Percentiles rank a stretch among this genome's conserved stretches.
Conservation (phyloP, 176 grass and related monocot genomes). For the Lolium rigidum region DNA sequence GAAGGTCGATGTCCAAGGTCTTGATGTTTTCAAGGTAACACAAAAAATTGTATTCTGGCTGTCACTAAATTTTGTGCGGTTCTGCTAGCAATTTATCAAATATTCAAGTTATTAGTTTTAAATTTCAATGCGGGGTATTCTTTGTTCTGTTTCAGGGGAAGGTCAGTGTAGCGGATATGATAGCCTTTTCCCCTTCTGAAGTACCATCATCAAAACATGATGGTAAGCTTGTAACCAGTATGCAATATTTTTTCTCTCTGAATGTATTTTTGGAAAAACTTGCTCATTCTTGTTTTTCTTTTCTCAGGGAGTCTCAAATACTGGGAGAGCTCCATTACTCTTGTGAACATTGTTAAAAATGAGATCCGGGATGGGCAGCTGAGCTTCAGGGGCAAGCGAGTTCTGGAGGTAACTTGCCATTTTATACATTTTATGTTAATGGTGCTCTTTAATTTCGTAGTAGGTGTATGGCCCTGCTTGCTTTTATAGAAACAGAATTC, state of each 20-base stretch:
- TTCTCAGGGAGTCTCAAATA: conserved; percentile 69
- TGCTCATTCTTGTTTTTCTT: neutral
- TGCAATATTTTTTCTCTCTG: conserved; percentile 20
- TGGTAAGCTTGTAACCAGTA: conserved; percentile 69
- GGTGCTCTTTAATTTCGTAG: conserved; percentile 8
- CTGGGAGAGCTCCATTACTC: conserved; percentile 87
- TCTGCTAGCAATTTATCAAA: conserved; percentile 7
- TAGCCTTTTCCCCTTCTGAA: conserved; percentile 73
- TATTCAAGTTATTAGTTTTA: conserved; percentile 7
- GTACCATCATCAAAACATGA: conserved; percentile 62
- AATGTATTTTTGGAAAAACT: conserved; percentile 10
- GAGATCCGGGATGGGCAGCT: conserved; percentile 91
- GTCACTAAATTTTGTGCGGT: conserved; percentile 13
- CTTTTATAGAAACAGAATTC: conserved; percentile 31
- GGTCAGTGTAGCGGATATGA: conserved; percentile 84
- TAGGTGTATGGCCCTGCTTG: conserved; percentile 17
- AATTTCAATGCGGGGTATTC: conserved; percentile 11
- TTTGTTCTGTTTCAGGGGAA: conserved; percentile 68
- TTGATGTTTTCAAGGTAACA: conserved; percentile 81
- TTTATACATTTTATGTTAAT: conserved; percentile 27
- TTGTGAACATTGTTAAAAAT: conserved; percentile 79
- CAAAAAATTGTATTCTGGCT: neutral
- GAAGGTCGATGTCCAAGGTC: conserved; percentile 87
- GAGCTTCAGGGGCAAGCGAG: conserved; percentile 87
- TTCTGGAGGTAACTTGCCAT: conserved; percentile 75